These are phyloP conservation scores for Sugiyamaella qingdaonensis DNA, from an alignment of 805 yeast species.

Conservation along the genomic window DNA sequence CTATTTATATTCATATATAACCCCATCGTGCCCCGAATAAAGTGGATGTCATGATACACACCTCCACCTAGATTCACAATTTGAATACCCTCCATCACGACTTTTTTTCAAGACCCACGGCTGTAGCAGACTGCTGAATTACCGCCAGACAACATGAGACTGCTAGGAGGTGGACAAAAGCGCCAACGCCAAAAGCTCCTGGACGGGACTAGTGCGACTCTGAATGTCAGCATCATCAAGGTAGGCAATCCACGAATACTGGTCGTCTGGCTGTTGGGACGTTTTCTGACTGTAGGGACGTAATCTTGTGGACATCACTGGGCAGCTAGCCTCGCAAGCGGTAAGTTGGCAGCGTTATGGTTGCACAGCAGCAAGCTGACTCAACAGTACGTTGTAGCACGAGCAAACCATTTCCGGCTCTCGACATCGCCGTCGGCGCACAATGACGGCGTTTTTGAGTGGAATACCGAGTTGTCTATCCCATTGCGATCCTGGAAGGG, in stretches of 20 bases:
- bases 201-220: background rate
- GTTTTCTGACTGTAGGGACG: background rate
- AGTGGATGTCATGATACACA: no score
- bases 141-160: background rate
- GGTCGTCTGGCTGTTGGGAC: no score
- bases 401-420: constrained; percentile 27
- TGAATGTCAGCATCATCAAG: background rate
- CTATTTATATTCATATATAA: no score
- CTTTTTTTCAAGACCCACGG: no score
- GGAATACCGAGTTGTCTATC: constrained; percentile 64
- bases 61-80: no score
- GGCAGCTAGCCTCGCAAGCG: background rate
- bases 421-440: constrained; percentile 53
- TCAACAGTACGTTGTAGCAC: constrained; percentile 23
- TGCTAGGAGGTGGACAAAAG: background rate
- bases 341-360: background rate
- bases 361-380: no score
- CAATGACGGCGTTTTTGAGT: constrained; percentile 66
- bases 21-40: no score
- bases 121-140: no score
- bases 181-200: background rate
- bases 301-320: background rate
- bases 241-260: background rate
- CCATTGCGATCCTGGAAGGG: constrained; percentile 33
- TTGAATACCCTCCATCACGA: no score